Evolutionary conservation across 2,329 filamentous ascomycete genomes (phyloP).

Genomic region (Penicillium nordicum): DNA sequence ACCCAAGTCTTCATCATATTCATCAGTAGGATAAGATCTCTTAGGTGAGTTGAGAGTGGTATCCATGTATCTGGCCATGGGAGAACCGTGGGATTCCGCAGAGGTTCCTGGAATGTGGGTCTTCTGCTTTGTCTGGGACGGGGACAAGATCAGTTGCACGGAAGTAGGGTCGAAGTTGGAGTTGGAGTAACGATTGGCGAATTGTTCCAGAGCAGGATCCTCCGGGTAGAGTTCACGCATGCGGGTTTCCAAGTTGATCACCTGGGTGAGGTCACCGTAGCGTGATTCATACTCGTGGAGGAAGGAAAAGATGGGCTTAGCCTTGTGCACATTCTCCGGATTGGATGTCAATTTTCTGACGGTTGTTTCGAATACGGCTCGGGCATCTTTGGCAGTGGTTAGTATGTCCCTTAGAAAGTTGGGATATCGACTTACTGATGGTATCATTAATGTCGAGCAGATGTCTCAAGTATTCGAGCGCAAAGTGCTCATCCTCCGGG

Average conservation of each 20-base stretch:
- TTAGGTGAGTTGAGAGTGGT: conserved; percentile 46
- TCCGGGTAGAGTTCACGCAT: conserved; percentile 94
- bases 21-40: conserved; percentile 62
- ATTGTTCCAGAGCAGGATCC: conserved; percentile 72
- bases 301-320: conserved; percentile 82
- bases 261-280: conserved; percentile 87
- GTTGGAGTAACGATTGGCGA: conserved; percentile 70
- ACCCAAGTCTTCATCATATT: conserved; percentile 65
- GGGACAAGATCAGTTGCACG: conserved; percentile 79
- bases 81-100: conserved; percentile 32
- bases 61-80: conserved; percentile 36
- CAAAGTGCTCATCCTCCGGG: conserved; percentile 88
- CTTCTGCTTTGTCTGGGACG: conserved; percentile 71
- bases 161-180: conserved; percentile 76
- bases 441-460: conserved; percentile 88
- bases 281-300: conserved; percentile 95
- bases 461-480: conserved; percentile 94
- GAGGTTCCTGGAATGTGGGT: conserved; percentile 34
- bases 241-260: conserved; percentile 83
- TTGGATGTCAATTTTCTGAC: conserved; percentile 78
- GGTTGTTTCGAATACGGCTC: conserved; percentile 93
- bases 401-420: conserved; percentile 6
- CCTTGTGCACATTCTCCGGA: conserved; percentile 67
- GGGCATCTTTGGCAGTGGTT: conserved; percentile 62
- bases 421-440: conserved; percentile 65